A percentile compares a stretch with the other conserved stretches of the same genome.
Evolutionary conservation across 1,284 basidiomycete species (phyloP).

Genomic region (Xerocomus nothofagi): DNA sequence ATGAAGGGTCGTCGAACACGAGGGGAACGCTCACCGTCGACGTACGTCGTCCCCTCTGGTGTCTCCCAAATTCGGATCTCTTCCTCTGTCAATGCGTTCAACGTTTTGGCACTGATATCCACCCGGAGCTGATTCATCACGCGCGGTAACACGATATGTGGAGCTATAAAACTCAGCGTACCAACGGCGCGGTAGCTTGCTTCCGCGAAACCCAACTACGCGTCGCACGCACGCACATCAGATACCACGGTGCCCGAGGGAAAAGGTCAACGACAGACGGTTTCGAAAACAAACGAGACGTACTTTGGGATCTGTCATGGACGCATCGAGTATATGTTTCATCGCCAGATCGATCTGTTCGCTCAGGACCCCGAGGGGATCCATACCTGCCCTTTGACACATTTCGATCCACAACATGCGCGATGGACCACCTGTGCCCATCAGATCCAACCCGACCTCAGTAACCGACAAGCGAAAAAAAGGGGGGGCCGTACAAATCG

Average conservation of each 20-base stretch:
- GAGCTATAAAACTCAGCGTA: conserved; percentile 79
- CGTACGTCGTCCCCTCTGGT: conserved; percentile 73
- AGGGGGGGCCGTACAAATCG: conserved; percentile 50
- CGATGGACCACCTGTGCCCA: conserved; percentile 46
- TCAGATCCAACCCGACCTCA: neutral
- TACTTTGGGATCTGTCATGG: conserved; percentile 47
- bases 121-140: conserved; percentile 64
- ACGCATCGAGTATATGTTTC: conserved; percentile 48
- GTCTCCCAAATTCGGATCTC: conserved; percentile 87
- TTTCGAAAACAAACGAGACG: neutral
- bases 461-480: neutral
- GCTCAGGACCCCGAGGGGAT: conserved; percentile 65
- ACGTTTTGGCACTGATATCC: conserved; percentile 59
- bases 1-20: neutral
- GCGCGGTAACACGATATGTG: conserved; percentile 63
- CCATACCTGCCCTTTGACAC: conserved; percentile 64
- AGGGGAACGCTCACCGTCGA: conserved; percentile 63
- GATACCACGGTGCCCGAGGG: too few species aligned
- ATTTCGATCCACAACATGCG: conserved; percentile 83
- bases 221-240: neutral
- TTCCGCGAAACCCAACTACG: conserved; percentile 51
- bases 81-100: conserved; percentile 65
- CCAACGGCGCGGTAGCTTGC: conserved; percentile 77
- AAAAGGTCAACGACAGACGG: too few species aligned
- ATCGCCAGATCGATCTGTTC: conserved; percentile 53